Evolutionary conservation across 148 eudicot species (phyloP).

Genomic region (Rhododendron williamsianum): DNA sequence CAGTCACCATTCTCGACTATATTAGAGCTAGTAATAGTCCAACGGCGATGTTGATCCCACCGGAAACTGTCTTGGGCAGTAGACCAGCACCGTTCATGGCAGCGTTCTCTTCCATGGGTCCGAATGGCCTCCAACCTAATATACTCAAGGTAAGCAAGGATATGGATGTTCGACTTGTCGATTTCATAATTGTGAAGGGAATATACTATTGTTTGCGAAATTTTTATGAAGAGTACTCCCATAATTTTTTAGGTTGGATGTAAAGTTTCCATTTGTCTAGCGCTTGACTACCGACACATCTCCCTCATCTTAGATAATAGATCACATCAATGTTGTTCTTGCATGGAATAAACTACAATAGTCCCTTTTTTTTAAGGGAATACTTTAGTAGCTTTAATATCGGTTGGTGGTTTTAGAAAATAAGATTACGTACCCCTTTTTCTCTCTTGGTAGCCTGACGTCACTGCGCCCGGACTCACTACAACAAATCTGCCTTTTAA

Average conservation of each 20-base stretch:
- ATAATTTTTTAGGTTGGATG: too few relatives aligned
- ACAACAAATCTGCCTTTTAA: too few relatives aligned
- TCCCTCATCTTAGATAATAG: too few relatives aligned
- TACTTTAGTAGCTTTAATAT: background rate
- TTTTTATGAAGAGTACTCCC: too few relatives aligned
- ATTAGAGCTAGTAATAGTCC: conserved; percentile 8
- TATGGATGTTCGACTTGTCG: too few relatives aligned
- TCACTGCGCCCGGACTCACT: conserved; percentile 30
- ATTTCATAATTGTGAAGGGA: too few relatives aligned
- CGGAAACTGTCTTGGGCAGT: background rate
- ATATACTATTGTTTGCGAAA: too few relatives aligned
- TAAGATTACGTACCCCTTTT: background rate
- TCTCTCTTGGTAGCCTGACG: conserved; percentile 22
- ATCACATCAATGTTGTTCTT: too few relatives aligned
- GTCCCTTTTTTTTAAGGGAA: background rate
- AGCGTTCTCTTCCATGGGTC: conserved; percentile 15
- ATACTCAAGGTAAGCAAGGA: conserved; percentile 8
- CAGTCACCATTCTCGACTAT: conserved; percentile 8
- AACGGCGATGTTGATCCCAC: background rate
- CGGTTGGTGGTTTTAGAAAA: background rate
- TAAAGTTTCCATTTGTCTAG: too few relatives aligned
- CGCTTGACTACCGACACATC: too few relatives aligned
- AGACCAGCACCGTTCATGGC: conserved; percentile 23
- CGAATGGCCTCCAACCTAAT: conserved; percentile 20
- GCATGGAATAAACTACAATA: too few relatives aligned